Conservation (phyloP, 345 rosid genomes). For the Populus davidiana region DNA sequence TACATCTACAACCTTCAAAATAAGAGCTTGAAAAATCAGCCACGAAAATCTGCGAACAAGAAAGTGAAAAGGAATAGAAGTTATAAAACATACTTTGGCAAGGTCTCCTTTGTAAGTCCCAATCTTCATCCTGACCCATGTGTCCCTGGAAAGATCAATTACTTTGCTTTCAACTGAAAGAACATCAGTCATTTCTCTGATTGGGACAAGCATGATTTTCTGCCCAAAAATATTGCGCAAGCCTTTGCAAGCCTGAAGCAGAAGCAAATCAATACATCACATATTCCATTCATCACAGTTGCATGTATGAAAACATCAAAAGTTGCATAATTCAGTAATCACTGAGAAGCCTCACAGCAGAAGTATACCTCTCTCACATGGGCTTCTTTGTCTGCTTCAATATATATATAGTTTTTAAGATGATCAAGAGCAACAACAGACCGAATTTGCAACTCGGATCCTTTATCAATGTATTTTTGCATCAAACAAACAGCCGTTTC, state of each 20-base stretch:
- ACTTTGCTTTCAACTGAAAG: slow-evolving; percentile 96
- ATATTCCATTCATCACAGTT: neutral
- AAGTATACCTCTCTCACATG: slow-evolving; percentile 84
- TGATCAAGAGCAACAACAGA: slow-evolving; percentile 92
- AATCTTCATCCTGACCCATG: slow-evolving; percentile 95
- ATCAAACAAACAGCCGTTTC: slow-evolving; percentile 88
- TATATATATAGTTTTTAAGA: slow-evolving; percentile 77
- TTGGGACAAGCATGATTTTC: slow-evolving; percentile 86
- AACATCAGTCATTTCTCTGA: slow-evolving; percentile 96
- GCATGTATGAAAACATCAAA: neutral
- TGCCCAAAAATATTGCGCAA: slow-evolving; percentile 67
- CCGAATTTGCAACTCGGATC: slow-evolving; percentile 80
- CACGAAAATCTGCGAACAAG: neutral
- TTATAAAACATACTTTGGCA: slow-evolving; percentile 58
- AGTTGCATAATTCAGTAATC: neutral
- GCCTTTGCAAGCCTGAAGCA: slow-evolving; percentile 84
- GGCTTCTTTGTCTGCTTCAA: slow-evolving; percentile 94
- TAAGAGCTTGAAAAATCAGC: slow-evolving; percentile 7
- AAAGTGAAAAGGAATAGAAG: slow-evolving; percentile 4
- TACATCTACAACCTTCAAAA: slow-evolving; percentile 78
- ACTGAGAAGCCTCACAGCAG: neutral
- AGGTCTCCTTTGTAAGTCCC: slow-evolving; percentile 94
- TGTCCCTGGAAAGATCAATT: slow-evolving; percentile 87
- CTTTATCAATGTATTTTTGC: slow-evolving; percentile 88
- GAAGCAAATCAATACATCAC: slow-evolving; percentile 5